Base-by-base conservation (phyloP, 345 rosid species). In the Crucihimalaya himalaica region DNA sequence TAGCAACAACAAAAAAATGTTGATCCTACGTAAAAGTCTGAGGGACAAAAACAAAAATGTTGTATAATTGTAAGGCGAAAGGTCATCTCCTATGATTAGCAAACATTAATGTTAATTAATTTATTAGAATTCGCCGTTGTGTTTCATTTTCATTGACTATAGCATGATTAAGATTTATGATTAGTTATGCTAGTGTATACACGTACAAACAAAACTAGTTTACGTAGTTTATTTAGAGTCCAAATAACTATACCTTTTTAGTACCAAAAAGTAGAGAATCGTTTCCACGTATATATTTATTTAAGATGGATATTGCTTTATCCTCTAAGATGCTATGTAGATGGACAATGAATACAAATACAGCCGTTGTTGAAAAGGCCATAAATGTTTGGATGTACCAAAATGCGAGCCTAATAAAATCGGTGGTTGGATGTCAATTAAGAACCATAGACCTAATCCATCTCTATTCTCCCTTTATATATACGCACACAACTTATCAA, bases 371-470 rank as follows among this genome's bases (percentile, higher is more conserved):
- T 77, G 71, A 70, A 66, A 59, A 78, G 48, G 69, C 57, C 69
- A 77, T 77, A 77, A 71, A 77, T 77, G 72, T 77, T 59, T 63
- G 55, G 23, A 71, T 28, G 67, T 70, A 64, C 67, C 12, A 69
- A 77, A 75, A 65, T 71, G 80, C 76, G 62, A 77, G 80, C 68
- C 76, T 77, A 77, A 77, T 77, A 71, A 71, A 71, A 70, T 42
- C 20, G 80, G 80, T 78, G 35, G 77, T 78, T 78, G 81, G 63
- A 58, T 58, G 48, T 58, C 77, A 71, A 78, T 78, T 59, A 77
- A 78, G 62, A 66, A 52, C 58, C 77, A 65, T 31, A 78, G 3
- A 78, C 81, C 64, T 50, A 40, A 66, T 59, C 63, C 23, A 65
- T 25, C 23, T 40, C 56, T 64, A 72, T 16, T 77, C 62, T 39